These are phyloP conservation scores for Lactarius tabidus DNA, from an alignment of 768 basidiomycete genomes.

Conservation along the genomic window DNA sequence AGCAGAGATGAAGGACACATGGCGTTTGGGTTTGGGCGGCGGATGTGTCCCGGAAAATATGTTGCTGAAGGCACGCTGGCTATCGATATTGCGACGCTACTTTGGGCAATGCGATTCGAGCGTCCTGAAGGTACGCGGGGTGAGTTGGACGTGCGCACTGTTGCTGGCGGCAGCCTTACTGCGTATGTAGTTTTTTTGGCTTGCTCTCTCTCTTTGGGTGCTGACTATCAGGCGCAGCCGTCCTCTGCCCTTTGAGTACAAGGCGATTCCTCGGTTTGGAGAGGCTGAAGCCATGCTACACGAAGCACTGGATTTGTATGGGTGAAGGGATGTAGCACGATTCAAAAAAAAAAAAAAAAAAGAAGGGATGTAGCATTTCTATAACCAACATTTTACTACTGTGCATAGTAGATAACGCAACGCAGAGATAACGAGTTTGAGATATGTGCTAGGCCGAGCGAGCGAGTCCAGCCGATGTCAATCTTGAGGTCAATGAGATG, in stretches of 20 bases:
- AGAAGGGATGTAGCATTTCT: too few species aligned
- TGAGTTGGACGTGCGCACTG: not conserved
- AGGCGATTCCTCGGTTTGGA: conserved; percentile 17
- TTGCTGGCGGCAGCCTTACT: not conserved
- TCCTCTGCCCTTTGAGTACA: conserved; percentile 19
- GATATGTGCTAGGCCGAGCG: too few species aligned
- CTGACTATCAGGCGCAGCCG: not conserved
- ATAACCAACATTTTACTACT: too few species aligned
- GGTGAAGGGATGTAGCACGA: not conserved
- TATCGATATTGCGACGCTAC: conserved; percentile 30
- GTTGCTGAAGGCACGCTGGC: conserved; percentile 33
- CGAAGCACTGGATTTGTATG: not conserved
- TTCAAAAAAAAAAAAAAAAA: too few species aligned
- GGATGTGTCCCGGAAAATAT: conserved; percentile 33
- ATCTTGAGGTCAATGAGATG: too few species aligned
- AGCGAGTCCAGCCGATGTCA: too few species aligned
- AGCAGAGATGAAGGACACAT: conserved; percentile 5
- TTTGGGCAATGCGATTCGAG: too few species aligned
- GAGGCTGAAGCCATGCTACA: conserved; percentile 1
- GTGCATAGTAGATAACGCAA: too few species aligned
- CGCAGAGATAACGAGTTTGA: too few species aligned
- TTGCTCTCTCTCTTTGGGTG: not conserved
- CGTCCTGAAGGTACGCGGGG: conserved; percentile 1
- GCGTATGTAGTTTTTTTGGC: conserved; percentile 10
- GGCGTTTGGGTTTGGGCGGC: conserved; percentile 25